Conservation (phyloP, 208 protist genomes). For the Trichomonas gallinae region DNA sequence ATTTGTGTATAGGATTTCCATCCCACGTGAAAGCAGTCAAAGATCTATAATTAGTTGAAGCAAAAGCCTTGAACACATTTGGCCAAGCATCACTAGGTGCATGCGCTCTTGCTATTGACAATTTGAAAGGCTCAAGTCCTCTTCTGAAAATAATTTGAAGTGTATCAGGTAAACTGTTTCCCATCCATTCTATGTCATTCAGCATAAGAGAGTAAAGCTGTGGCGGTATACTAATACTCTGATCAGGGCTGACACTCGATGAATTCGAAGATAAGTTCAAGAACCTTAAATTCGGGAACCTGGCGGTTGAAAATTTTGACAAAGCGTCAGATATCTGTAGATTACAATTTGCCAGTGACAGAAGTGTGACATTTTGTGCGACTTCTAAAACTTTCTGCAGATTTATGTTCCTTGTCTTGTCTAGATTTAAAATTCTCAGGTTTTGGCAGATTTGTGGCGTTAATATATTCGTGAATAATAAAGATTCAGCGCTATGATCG, state of each 20-base stretch:
- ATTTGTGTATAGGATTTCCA: background rate
- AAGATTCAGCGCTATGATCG: background rate
- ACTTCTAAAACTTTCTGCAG: background rate
- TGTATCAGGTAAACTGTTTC: background rate
- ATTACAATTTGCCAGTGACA: background rate
- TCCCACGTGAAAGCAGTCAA: background rate
- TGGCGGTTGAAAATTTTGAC: background rate
- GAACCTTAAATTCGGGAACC: background rate
- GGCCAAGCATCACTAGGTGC: background rate
- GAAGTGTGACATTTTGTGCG: background rate
- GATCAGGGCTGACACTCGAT: background rate
- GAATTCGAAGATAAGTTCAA: background rate
- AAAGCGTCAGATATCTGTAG: background rate
- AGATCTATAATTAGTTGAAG: background rate
- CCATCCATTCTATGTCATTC: background rate
- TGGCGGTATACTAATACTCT: background rate
- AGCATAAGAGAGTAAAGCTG: background rate
- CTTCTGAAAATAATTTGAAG: background rate
- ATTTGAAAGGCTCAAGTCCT: background rate
- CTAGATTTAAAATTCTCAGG: background rate
- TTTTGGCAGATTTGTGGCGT: background rate
- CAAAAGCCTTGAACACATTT: background rate
- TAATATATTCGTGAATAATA: background rate
- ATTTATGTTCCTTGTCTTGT: background rate
- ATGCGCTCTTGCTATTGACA: background rate